A percentile compares a stretch with the other conserved stretches of the same genome.
Conservation (phyloP, 768 basidiomycete species). For the Tubosaeta brunneosetosa region DNA sequence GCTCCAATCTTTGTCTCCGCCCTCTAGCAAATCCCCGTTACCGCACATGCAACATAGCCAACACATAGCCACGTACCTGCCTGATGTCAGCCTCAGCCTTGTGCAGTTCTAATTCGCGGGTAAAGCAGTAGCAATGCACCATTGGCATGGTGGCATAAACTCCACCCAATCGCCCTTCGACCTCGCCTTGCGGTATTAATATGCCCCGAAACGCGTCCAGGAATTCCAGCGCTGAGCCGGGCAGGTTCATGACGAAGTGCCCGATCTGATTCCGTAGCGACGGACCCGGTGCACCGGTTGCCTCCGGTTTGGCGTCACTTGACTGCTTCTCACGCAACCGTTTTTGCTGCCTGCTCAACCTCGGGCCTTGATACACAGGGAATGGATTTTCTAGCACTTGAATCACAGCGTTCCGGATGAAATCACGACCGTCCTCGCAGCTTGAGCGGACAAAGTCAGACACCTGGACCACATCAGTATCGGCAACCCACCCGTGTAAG, state of each 20-base stretch:
- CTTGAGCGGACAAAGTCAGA: slow-evolving; percentile 60
- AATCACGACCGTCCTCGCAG: slow-evolving; percentile 83
- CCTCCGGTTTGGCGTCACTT: neutral
- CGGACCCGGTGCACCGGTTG: slow-evolving; percentile 7
- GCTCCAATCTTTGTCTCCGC: slow-evolving; percentile 63
- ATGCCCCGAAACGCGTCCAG: slow-evolving; percentile 84
- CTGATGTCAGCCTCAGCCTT: slow-evolving; percentile 74
- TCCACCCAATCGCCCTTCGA: slow-evolving; percentile 42
- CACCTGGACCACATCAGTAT: slow-evolving; percentile 42
- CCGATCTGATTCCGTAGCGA: slow-evolving; percentile 54
- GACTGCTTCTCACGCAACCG: slow-evolving; percentile 30
- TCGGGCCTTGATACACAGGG: slow-evolving; percentile 48
- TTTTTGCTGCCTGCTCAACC: slow-evolving; percentile 41
- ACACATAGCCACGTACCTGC: slow-evolving; percentile 48
- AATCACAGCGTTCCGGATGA: slow-evolving; percentile 60
- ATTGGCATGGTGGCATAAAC: slow-evolving; percentile 64
- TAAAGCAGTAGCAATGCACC: slow-evolving; percentile 96
- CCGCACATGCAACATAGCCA: slow-evolving; percentile 1
- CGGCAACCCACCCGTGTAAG: neutral
- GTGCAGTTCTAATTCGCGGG: slow-evolving; percentile 68
- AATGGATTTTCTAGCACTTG: slow-evolving; percentile 65
- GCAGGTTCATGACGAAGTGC: slow-evolving; percentile 98
- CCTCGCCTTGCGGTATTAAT: slow-evolving; percentile 39
- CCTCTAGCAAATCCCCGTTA: slow-evolving; percentile 44
- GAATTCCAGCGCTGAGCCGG: slow-evolving; percentile 86